These are phyloP conservation scores for Ganoderma leucocontextum DNA, from an alignment of 1,284 basidiomycete genomes.

Conservation along the genomic window DNA sequence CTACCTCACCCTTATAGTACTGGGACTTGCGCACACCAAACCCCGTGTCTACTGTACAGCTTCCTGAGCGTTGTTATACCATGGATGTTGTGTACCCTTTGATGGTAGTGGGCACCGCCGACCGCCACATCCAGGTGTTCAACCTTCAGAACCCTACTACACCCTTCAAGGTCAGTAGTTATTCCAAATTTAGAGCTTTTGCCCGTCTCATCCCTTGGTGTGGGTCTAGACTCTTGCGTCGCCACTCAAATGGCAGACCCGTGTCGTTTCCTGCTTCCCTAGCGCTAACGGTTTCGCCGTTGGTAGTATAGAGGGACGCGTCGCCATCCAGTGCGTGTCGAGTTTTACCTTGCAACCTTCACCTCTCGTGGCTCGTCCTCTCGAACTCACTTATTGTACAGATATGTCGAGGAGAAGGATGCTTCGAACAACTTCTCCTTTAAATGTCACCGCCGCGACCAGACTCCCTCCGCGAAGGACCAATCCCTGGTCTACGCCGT, in stretches of 20 bases:
- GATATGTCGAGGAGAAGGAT: slow-evolving; percentile 86
- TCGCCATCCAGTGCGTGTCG: slow-evolving; percentile 88
- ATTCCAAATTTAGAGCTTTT: neutral
- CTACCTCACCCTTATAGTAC: slow-evolving; percentile 63
- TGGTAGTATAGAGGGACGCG: slow-evolving; percentile 94
- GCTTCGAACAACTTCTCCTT: slow-evolving; percentile 90
- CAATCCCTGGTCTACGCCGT: slow-evolving; percentile 90
- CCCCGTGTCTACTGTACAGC: slow-evolving; percentile 79
- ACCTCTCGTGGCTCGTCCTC: neutral
- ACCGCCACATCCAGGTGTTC: slow-evolving; percentile 89
- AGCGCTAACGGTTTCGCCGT: slow-evolving; percentile 86
- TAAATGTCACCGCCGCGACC: slow-evolving; percentile 92
- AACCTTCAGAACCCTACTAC: slow-evolving; percentile 85
- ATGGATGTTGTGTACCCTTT: slow-evolving; percentile 87
- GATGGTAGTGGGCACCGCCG: slow-evolving; percentile 96
- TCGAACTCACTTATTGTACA: slow-evolving; percentile 38
- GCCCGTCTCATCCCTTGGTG: neutral
- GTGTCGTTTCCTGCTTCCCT: slow-evolving; percentile 89
- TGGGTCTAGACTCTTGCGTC: slow-evolving; percentile 72
- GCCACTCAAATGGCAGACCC: slow-evolving; percentile 95
- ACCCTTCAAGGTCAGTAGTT: slow-evolving; percentile 67
- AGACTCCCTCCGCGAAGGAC: slow-evolving; percentile 68
- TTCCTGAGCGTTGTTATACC: slow-evolving; percentile 91
- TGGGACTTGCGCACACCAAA: slow-evolving; percentile 86
- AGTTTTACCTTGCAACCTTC: slow-evolving; percentile 18